Base-by-base conservation (phyloP, 768 basidiomycete genomes). In the Cystobasidium onofrii region DNA sequence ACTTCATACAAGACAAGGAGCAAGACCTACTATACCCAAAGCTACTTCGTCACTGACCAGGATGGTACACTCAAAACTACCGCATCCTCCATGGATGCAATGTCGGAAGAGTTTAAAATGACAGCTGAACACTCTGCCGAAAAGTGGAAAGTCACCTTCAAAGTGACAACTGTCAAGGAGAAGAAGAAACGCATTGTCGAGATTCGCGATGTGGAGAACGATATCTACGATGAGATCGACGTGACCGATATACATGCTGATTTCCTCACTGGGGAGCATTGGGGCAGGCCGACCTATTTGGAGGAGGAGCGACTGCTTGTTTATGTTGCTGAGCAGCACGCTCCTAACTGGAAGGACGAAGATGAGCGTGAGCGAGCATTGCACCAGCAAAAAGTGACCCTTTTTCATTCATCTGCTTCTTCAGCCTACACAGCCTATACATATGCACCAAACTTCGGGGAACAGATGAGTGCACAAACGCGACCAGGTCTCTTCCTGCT, bases 391-490 rank as follows among this genome's bases (percentile, higher is more conserved):
- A 6, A 39, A 39, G 7, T 39, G n/a, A n/a, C n/a, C n/a, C n/a
- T 6, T 39, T 39, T 39, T 39, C 39, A 39, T 39, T 39, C 39
- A 6, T 6, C 6, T 39, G 15, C 39, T 15, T 39, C 15, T 39
- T 3, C n/a, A 60, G 57, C 64, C 25, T 80, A 81, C 75, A 77
- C 77, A 31, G 85, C 85, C 67, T 89, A 86, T 75, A 81, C 83
- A 29, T 90, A 84, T 78, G 81, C 77, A 0, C 88, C 88, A 3
- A 83, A 85, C 55, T 86, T 88, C 73, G 89, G 89, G 0, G 89
- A 90, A 80, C 84, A 84, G 4, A 78, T 88, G n/a, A 78, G 79
- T 2, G 85, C 84, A 2, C 86, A 84, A 78, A 85, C 83, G 73
- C 80, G 82, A 2, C 87, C 89, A 0, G 81, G 81, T 0, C 79